Base-by-base conservation (phyloP, 1,139 yeast genomes). In the Debaryomycetaceae sp. region DNA sequence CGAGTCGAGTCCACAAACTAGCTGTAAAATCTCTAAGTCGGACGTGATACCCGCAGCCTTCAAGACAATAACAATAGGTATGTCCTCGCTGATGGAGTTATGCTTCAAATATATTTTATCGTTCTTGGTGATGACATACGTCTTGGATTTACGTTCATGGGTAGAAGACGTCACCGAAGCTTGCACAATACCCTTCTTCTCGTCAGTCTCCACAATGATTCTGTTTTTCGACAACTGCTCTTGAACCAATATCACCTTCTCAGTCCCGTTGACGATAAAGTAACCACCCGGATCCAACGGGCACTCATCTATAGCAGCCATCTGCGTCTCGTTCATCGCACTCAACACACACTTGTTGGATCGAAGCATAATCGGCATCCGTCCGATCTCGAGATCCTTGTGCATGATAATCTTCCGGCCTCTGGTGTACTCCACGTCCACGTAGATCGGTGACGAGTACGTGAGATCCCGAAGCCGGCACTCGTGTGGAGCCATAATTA, bases 271-370 rank as follows among this genome's bases (percentile, higher is more conserved):
- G 35, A 92, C 98, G 54, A 92, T 85, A 54, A 92, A 92, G 58
- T 92, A 92, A 52, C 99, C 99, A 64, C 99, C 99, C 5, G 98
- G 98, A 63, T 92, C 98, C 39, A 92, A 70, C 0, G 99, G 99
- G 63, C 99, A 94, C 63, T 92, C 99, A 53, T 87, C 86, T 52
- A 87, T 73, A 33, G 69, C 68, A 1, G 98, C 97, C 98, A 94
- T 92, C 52, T 79, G 84, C 35, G 70, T 63, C 51, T 91, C 96
- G 40, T 80, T 72, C 41, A 86, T 81, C 17, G 89, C 95, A 50
- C 81, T 81, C 46, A 92, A 70, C 35, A 87, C 81, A 73, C 99
- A 92, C 60, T 88, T 87, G 59, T 88, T 87, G 28, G 96, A 86
- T 55, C 98, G 75, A 52, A 92, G 73, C 99, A 92, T 92, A 53